These are phyloP conservation scores for Allium sativum DNA, from an alignment of 106 monocot species.

Conservation along the genomic window DNA sequence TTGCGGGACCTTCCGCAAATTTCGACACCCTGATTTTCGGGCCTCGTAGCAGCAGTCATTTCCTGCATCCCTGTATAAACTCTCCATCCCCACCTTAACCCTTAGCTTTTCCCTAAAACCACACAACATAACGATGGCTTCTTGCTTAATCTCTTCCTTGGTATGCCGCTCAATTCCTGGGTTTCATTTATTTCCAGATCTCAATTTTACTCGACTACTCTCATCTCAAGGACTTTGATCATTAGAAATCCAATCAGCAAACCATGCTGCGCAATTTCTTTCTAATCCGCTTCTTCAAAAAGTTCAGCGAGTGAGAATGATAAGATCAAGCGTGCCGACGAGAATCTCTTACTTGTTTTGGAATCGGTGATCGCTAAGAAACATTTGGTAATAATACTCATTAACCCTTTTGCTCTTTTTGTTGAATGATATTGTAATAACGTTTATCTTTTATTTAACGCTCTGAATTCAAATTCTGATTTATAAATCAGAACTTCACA, in stretches of 20 bases:
- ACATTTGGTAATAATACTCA: not conserved
- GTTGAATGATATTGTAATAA: too few relatives aligned
- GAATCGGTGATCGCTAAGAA: constrained; percentile 5
- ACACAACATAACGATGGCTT: not conserved
- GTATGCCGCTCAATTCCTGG: not conserved
- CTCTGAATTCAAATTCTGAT: too few relatives aligned
- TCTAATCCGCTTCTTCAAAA: not conserved
- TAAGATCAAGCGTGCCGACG: constrained; percentile 8
- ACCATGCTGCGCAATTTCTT: not conserved
- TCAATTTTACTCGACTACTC: not conserved
- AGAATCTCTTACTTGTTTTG: not conserved
- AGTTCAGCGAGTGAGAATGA: not conserved
- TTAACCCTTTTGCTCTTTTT: not conserved
- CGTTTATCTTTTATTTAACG: too few relatives aligned
- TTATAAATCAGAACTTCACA: too few relatives aligned
- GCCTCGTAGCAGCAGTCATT: too few relatives aligned
- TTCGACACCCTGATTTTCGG: too few relatives aligned
- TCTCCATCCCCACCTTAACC: not conserved
- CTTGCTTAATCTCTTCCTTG: not conserved
- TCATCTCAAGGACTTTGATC: not conserved
- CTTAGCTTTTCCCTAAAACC: not conserved
- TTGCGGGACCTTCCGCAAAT: too few relatives aligned
- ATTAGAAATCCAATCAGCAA: not conserved
- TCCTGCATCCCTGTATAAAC: not conserved
- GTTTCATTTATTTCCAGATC: not conserved